Base-by-base conservation (phyloP, 805 yeast species). In the Monosporozyma servazzii region DNA sequence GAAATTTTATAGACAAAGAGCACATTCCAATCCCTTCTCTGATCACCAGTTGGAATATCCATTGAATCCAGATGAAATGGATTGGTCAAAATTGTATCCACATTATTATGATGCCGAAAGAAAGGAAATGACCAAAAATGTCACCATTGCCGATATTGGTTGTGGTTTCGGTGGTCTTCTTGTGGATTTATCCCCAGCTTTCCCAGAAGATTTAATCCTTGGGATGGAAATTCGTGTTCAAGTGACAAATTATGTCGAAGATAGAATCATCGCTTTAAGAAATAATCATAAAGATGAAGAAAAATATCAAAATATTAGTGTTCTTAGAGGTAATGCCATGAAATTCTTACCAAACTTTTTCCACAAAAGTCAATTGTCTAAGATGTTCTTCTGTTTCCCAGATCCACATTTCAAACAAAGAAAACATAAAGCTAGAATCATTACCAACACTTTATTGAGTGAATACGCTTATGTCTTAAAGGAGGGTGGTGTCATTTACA, bases 201-300 rank as follows among this genome's bases (percentile, higher is more conserved):
- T 86, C 56, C 89, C 93, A 1, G 79, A 86, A 3, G 78, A 75
- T 13, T 73, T 88, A 61, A 83, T 89, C 45, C 73, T 93, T 45
- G 99, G 99, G 17, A 89, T 93, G 96, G 99, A 93, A 71, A 93
- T 93, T 63, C 79, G 99, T 64, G 96, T 90, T 18, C 99, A 93
- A 70, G 99, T 93, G 48, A 91, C 98, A 1, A 89, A 93, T 59
- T 93, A 90, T 64, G 98, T 93, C 11, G 96, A 91, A 68, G 99
- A 93, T 68, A 75, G 97, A 61, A 88, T 93, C 56, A 79, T 88
- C 54, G 98, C 98, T 1, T 75, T 93, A 58, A 80, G 98, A 68
- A 77, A 61, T 23, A 66, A 67, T 37, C 55, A 64, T 49, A 67
- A 54, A 49, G 56, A 50, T 56, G 68, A 64, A 30, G 20, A 13